phyloP scores from a whole-genome alignment of 129 eudicot genomes.

The Gnaphalium uliginosum region DNA sequence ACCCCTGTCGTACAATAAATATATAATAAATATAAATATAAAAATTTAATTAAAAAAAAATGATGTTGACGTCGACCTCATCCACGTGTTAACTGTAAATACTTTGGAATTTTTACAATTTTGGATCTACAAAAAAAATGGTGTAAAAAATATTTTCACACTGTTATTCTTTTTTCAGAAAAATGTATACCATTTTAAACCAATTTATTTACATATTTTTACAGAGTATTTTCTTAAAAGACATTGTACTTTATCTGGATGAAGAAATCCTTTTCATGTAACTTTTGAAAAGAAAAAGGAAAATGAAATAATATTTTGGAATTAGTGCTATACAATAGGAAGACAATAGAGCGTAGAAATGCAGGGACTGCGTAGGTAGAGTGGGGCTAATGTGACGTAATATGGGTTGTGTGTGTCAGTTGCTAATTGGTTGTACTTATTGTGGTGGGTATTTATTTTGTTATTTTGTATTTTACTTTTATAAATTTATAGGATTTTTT shows the following conservation, averaged over 20 bases:
- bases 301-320: background rate
- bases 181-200: background rate
- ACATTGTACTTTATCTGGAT: no score
- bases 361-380: conserved; percentile 26
- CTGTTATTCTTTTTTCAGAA: no score
- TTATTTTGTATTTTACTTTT: background rate
- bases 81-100: background rate
- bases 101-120: no score
- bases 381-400: conserved; percentile 27
- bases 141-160: no score
- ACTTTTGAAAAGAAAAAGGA: background rate
- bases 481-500: no score
- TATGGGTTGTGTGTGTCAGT: conserved; percentile 43
- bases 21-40: background rate
- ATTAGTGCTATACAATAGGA: background rate
- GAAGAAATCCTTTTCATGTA: background rate
- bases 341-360: conserved; percentile 1
- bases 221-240: background rate
- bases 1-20: background rate
- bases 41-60: background rate
- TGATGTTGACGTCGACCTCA: background rate
- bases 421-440: conserved; percentile 34
- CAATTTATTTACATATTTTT: no score
- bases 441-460: background rate
- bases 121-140: no score